These are phyloP conservation scores for Entomortierella parvispora DNA, from an alignment of 192 early-diverging fungal species.

Conservation along the genomic window DNA sequence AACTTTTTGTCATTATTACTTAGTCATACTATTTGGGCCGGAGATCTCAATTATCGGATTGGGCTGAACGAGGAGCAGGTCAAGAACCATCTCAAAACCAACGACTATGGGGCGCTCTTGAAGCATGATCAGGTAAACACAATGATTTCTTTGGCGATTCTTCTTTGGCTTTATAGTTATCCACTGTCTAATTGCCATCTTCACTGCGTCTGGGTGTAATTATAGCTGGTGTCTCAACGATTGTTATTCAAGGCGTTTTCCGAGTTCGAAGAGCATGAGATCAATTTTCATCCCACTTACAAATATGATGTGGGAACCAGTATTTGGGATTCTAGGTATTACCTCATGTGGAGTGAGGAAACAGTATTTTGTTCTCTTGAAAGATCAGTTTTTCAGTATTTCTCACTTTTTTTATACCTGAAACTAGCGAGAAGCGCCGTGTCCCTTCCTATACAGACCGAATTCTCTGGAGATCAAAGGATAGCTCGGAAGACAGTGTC, in stretches of 20 bases:
- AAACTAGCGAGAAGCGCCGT: conserved; percentile 81
- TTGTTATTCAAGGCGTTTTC: conserved; percentile 74
- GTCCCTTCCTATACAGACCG: conserved; percentile 95
- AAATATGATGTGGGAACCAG: conserved; percentile 90
- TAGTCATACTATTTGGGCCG: conserved; percentile 89
- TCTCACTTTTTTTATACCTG: not conserved
- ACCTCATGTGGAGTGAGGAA: not conserved
- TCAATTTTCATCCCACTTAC: conserved; percentile 90
- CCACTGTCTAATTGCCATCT: too few relatives aligned
- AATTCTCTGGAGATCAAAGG: conserved; percentile 85
- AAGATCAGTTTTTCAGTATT: too few relatives aligned
- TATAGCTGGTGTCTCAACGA: conserved; percentile 73
- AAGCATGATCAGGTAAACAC: conserved; percentile 80
- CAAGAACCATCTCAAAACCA: conserved; percentile 61
- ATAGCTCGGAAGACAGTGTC: conserved; percentile 54
- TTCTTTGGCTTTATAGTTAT: too few relatives aligned
- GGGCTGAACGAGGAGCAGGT: conserved; percentile 69
- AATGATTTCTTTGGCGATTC: not conserved
- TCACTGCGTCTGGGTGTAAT: too few relatives aligned
- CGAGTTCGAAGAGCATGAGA: conserved; percentile 85
- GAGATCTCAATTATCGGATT: conserved; percentile 96
- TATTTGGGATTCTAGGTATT: conserved; percentile 81
- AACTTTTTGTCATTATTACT: not conserved
- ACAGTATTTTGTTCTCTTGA: not conserved
- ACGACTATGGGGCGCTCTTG: conserved; percentile 72